Conservation (phyloP, 1,284 basidiomycete species). For the Gomphus bonarii region DNA sequence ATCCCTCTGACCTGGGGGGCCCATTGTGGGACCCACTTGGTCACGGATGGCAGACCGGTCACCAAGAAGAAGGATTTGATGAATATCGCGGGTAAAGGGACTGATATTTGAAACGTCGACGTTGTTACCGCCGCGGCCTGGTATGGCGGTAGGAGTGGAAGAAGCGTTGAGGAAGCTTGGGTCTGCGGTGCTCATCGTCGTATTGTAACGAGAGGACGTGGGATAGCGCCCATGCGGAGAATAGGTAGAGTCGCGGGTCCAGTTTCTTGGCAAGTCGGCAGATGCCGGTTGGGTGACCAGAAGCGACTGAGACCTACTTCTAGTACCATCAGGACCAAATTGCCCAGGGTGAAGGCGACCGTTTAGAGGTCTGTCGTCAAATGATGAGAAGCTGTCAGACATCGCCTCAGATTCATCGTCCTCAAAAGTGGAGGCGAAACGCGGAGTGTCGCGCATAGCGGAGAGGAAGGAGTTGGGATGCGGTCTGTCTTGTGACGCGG, state of each 20-base stretch:
- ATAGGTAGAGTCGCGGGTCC: conserved; percentile 13
- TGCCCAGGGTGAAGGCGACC: conserved; percentile 27
- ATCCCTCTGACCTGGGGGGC: conserved; percentile 37
- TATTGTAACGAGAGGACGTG: conserved; percentile 5
- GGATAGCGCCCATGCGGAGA: conserved; percentile 15
- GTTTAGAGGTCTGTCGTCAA: conserved; percentile 9
- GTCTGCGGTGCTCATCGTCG: background rate
- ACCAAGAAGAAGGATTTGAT: conserved; percentile 64
- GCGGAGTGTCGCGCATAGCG: conserved; percentile 49
- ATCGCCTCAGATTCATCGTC: conserved; percentile 59
- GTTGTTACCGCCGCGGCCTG: background rate
- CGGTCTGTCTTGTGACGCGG: conserved; percentile 27
- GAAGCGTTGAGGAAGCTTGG: conserved; percentile 2
- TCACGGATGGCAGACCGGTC: conserved; percentile 51
- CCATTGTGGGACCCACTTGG: conserved; percentile 43
- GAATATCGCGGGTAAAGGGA: conserved; percentile 71
- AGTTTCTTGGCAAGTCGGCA: conserved; percentile 2
- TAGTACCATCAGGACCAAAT: conserved; percentile 46
- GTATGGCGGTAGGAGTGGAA: conserved; percentile 21
- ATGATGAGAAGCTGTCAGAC: conserved; percentile 27
- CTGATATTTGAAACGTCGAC: conserved; percentile 64
- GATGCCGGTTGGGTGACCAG: conserved; percentile 20
- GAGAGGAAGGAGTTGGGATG: conserved; percentile 41
- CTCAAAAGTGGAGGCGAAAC: conserved; percentile 57
- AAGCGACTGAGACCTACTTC: conserved; percentile 68